Evolutionary conservation across 495 filamentous ascomycete species (phyloP).

Genomic region (Neurospora tetraspora): DNA sequence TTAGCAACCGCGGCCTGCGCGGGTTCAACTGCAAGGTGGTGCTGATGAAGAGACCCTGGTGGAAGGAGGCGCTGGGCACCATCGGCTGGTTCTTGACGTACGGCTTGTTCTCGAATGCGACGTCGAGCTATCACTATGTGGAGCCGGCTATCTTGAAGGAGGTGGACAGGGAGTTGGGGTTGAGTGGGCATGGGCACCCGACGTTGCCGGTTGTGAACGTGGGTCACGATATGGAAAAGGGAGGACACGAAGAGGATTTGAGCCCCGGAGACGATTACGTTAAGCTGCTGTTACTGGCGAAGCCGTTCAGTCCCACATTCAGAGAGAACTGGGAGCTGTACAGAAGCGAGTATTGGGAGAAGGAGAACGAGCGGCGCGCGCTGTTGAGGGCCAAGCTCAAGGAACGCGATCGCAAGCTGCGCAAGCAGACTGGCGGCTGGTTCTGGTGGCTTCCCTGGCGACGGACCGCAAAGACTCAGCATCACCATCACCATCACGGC

Average conservation of each 20-base stretch:
- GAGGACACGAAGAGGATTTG: slow-evolving; percentile 73
- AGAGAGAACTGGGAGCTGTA: slow-evolving; percentile 97
- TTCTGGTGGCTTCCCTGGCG: slow-evolving; percentile 70
- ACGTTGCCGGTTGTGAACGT: slow-evolving; percentile 23
- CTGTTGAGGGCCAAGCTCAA: slow-evolving; percentile 58
- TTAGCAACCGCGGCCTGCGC: slow-evolving; percentile 80
- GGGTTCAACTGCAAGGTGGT: slow-evolving; percentile 95
- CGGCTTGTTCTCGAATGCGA: slow-evolving; percentile 53
- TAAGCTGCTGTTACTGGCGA: slow-evolving; percentile 81
- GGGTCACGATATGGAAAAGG: slow-evolving; percentile 35
- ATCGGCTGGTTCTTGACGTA: slow-evolving; percentile 68
- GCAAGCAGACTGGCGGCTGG: slow-evolving; percentile 64
- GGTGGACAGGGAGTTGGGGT: slow-evolving; percentile 38
- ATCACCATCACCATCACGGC: slow-evolving; percentile 10
- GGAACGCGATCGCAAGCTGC: slow-evolving; percentile 52
- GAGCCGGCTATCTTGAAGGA: slow-evolving; percentile 44
- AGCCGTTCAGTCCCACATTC: slow-evolving; percentile 89
- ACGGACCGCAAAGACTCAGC: slow-evolving; percentile 10
- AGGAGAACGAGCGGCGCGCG: slow-evolving; percentile 81
- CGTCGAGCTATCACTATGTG: slow-evolving; percentile 57
- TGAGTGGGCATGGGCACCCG: slow-evolving; percentile 29
- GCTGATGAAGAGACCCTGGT: slow-evolving; percentile 73
- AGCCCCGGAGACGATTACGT: slow-evolving; percentile 83
- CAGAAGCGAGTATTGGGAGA: slow-evolving; percentile 89
- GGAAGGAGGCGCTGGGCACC: slow-evolving; percentile 61